Evolutionary conservation across 2,329 filamentous ascomycete genomes (phyloP), one percentile per base, ranked within the genome.

Genomic region (Cladosporium colombiae): DNA sequence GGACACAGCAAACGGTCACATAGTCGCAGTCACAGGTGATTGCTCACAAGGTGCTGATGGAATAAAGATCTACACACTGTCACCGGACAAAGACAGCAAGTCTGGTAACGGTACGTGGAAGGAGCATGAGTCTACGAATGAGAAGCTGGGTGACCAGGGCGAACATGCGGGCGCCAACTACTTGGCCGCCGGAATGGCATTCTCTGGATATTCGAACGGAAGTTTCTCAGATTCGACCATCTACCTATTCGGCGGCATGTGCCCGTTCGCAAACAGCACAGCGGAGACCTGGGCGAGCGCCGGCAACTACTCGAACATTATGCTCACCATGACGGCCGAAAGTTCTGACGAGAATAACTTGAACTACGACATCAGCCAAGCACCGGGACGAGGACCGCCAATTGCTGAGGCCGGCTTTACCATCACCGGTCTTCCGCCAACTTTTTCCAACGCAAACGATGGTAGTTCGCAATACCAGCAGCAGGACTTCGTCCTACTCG

Each of bases 201-300:
- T 93, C 75, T 89, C 91, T 23, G 83, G 83, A 35, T 85, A 82
- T 40, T 80, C 86, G 56, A 82, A 82, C 44, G 86, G 84, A 18
- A 66, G 50, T 37, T 80, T 84, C 66, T 83, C 84, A 11, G 78
- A 82, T 52, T 84, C 86, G 0, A 82, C 82, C 13, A 79, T 90
- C 23, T 96, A 93, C 74, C 81, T 89, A 7, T 97, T 96, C 77
- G 94, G 93, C 40, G 94, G 94, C 70, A 96, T 97, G 92, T 98
- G 94, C 73, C 89, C 90, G 5, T 78, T 75, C 29, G 71, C 73
- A 2, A 77, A 77, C 8, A 74, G 77, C n/a, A 77, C 80, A 23
- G 74, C 78, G 21, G 73, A 79, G 7, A 82, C 79, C 21, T 93
- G 92, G 89, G 86, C 91, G 68, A 84, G 85, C 1, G 77, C 83